A percentile compares a stretch with the other conserved stretches of the same genome.
Conservation (phyloP, 2,329 filamentous ascomycete species). For the Lachnellula willkommii region DNA sequence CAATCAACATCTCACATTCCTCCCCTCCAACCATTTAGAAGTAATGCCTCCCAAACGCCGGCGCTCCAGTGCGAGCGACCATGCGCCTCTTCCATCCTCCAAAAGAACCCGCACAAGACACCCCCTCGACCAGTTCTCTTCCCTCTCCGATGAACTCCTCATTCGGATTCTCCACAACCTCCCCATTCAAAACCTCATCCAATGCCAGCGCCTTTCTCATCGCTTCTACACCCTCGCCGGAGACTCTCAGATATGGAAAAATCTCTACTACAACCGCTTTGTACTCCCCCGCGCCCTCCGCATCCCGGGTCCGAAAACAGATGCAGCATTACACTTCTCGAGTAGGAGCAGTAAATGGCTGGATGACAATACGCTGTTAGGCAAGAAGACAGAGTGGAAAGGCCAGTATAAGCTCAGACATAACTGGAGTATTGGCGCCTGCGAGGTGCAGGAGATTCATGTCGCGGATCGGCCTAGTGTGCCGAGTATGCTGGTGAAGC, state of each 20-base stretch:
- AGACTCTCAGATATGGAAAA: constrained; percentile 89
- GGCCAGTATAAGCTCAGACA: constrained; percentile 80
- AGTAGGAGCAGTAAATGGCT: constrained; percentile 48
- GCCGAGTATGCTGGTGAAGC: constrained; percentile 66
- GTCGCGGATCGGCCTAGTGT: constrained; percentile 33
- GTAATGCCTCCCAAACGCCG: constrained; percentile 22
- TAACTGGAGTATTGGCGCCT: constrained; percentile 84
- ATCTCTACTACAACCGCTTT: constrained; percentile 80
- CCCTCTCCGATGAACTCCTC: constrained; percentile 80
- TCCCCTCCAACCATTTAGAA: not conserved
- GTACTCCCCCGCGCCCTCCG: constrained; percentile 74
- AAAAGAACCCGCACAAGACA: constrained; percentile 20
- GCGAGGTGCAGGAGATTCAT: constrained; percentile 70
- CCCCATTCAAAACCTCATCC: constrained; percentile 62
- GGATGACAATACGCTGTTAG: constrained; percentile 32
- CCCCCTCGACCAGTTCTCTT: constrained; percentile 57
- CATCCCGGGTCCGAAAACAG: constrained; percentile 59
- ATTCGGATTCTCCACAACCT: constrained; percentile 77
- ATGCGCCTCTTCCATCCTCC: not conserved
- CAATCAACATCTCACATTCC: not conserved
- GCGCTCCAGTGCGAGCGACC: constrained; percentile 14
- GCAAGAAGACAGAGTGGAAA: constrained; percentile 67
- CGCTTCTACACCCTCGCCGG: constrained; percentile 67
- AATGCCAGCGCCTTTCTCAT: constrained; percentile 60
- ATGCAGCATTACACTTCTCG: constrained; percentile 26